A percentile compares a stretch with the other conserved stretches of the same genome.
Conservation (phyloP, 495 filamentous ascomycete genomes). For the Talaromyces adpressus region DNA sequence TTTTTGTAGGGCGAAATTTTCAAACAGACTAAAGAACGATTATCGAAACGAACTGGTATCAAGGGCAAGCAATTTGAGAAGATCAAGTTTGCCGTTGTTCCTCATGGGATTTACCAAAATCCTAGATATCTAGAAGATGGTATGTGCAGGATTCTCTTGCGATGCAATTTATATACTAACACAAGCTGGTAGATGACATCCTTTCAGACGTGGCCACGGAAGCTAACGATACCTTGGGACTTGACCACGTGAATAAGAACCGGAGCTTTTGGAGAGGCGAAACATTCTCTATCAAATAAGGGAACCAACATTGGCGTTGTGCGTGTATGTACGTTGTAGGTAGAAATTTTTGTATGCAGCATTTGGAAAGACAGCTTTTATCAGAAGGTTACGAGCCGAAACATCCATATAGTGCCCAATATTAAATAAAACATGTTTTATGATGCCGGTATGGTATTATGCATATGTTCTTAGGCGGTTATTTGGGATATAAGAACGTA, state of each 20-base stretch:
- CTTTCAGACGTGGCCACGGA: slow-evolving; percentile 63
- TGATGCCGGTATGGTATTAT: background rate
- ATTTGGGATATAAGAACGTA: background rate
- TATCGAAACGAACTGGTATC: slow-evolving; percentile 84
- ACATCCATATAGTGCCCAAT: background rate
- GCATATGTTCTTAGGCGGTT: background rate
- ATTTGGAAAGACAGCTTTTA: background rate
- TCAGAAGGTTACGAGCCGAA: background rate
- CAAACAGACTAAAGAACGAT: slow-evolving; percentile 80
- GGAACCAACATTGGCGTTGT: background rate
- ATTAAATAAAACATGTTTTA: background rate
- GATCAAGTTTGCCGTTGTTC: slow-evolving; percentile 88
- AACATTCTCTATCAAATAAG: slow-evolving; percentile 60
- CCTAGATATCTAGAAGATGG: slow-evolving; percentile 83
- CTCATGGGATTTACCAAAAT: slow-evolving; percentile 59
- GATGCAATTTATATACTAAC: slow-evolving; percentile 2
- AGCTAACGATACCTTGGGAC: slow-evolving; percentile 73
- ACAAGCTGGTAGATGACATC: slow-evolving; percentile 61
- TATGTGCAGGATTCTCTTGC: slow-evolving; percentile 37
- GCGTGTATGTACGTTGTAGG: background rate
- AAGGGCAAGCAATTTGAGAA: slow-evolving; percentile 99
- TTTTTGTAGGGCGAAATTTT: slow-evolving; percentile 70
- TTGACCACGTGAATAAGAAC: slow-evolving; percentile 83
- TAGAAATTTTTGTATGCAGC: background rate
- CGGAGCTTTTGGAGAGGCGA: slow-evolving; percentile 54